Percentiles rank a stretch among this genome's conserved stretches.
These are phyloP conservation scores for Dissophora globulifera DNA, from an alignment of 192 early-diverging fungal genomes.

Conservation along the genomic window DNA sequence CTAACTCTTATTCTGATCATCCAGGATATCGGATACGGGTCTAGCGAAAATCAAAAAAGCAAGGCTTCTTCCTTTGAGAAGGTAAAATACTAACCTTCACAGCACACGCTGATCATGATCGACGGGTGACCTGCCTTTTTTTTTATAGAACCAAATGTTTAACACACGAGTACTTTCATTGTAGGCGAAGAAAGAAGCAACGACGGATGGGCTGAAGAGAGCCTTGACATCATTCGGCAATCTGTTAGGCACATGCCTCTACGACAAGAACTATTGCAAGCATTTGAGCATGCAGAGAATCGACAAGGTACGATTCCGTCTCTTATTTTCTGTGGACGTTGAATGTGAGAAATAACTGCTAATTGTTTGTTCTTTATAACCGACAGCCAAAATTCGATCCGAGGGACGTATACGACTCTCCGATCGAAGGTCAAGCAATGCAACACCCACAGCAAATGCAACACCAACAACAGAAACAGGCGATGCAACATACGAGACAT, in stretches of 20 bases:
- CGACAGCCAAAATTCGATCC: slow-evolving; percentile 21
- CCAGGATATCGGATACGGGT: slow-evolving; percentile 90
- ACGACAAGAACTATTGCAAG: slow-evolving; percentile 79
- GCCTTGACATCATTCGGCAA: slow-evolving; percentile 90
- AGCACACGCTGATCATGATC: no score
- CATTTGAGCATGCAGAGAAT: slow-evolving; percentile 22
- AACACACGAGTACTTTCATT: no score
- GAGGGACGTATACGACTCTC: slow-evolving; percentile 10
- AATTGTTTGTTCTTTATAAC: neutral
- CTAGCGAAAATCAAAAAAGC: slow-evolving; percentile 76
- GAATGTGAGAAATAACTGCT: neutral
- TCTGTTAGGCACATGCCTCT: slow-evolving; percentile 83
- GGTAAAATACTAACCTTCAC: slow-evolving; percentile 39
- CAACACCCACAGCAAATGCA: slow-evolving; percentile 9
- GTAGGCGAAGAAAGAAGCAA: slow-evolving; percentile 89
- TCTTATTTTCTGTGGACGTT: neutral
- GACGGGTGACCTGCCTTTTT: neutral
- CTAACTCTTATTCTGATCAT: neutral
- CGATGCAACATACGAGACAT: neutral
- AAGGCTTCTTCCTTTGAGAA: slow-evolving; percentile 89
- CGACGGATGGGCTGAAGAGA: slow-evolving; percentile 91
- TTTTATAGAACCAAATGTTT: no score
- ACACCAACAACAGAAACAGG: neutral
- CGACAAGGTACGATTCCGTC: slow-evolving; percentile 7
- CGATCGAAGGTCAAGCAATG: slow-evolving; percentile 4